Evolutionary conservation across 805 yeast species (phyloP).

Genomic region (Ogataea trehalophila): DNA sequence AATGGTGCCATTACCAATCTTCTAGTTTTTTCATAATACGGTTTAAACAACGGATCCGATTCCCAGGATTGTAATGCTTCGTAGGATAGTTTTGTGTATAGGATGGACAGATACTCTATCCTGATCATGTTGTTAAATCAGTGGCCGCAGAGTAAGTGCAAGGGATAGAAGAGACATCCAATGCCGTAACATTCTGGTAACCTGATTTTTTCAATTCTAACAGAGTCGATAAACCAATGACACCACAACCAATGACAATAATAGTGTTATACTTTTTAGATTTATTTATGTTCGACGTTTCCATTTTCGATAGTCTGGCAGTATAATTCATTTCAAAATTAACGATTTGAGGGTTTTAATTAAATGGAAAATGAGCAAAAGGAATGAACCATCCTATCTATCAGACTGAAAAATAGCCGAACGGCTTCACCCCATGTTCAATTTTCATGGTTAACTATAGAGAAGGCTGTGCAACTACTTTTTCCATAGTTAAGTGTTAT

Average conservation of each 20-base stretch:
- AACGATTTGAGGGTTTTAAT: no score
- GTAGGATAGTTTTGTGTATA: constrained; percentile 25
- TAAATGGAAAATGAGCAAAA: no score
- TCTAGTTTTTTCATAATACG: constrained; percentile 22
- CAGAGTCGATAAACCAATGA: constrained; percentile 32
- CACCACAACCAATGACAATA: constrained; percentile 31
- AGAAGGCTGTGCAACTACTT: no score
- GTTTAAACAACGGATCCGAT: constrained; percentile 20
- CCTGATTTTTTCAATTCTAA: constrained; percentile 19
- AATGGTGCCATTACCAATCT: constrained; percentile 29
- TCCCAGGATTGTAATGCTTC: constrained; percentile 31
- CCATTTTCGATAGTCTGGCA: no score
- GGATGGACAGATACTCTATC: constrained; percentile 27
- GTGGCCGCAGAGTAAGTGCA: constrained; percentile 31
- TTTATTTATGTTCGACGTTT: no score
- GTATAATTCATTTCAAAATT: no score
- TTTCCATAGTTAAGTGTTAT: no score
- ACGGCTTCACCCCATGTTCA: no score
- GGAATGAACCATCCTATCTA: no score
- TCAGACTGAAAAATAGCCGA: no score
- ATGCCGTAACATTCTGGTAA: constrained; percentile 15
- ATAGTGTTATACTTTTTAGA: background rate
- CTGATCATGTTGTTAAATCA: constrained; percentile 31
- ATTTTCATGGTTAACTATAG: no score
- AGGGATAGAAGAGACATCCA: constrained; percentile 29